Evolutionary conservation across 306 rosid species (phyloP), one percentile per base, ranked within the genome.

Genomic region (Comarum palustre): DNA sequence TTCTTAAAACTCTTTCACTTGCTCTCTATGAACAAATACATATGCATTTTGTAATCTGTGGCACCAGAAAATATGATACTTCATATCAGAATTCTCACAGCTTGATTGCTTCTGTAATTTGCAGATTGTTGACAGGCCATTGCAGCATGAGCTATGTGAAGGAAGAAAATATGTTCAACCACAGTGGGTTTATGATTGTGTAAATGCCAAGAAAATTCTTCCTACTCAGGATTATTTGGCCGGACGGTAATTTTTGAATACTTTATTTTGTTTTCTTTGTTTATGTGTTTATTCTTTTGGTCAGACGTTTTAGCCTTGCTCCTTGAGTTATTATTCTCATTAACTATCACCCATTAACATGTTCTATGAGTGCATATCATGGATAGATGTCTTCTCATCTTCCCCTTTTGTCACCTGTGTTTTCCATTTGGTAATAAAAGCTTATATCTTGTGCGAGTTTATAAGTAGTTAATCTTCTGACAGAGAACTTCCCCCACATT

Each of bases 151-250:
- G 80, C 87, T 86, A 67, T 87, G 80, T 66, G 82, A 60, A 60
- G 66, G 93, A 20, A 89, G 99, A 75, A 92, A 88, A 64, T 94
- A 94, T 77, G 89, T 90, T 77, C 99, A 94, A 84, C 99, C 99
- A 22, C 99, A 94, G 66, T 94, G 99, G 99, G 72, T 94, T 52
- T 94, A 61, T 86, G 99, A 91, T 70, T 89, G 85, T 82, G 83
- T 91, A 66, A 94, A 94, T 82, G 93, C 95, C 9, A 83, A 85
- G 5, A 83, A 89, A 29, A 82, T 94, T 83, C 83, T 94, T 76
- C 97, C 99, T 16, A 82, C 88, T 19, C 90, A 73, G 24, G 88
- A 31, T 60, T 94, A 94, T 83, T 36, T 84, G 86, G 97, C 81
- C 2, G 99, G 97, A 83, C 92, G 92, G 99, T 94, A 89, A 78